phyloP scores from a whole-genome alignment of 192 early-diverging fungal species.

The Coemansia umbellata region DNA sequence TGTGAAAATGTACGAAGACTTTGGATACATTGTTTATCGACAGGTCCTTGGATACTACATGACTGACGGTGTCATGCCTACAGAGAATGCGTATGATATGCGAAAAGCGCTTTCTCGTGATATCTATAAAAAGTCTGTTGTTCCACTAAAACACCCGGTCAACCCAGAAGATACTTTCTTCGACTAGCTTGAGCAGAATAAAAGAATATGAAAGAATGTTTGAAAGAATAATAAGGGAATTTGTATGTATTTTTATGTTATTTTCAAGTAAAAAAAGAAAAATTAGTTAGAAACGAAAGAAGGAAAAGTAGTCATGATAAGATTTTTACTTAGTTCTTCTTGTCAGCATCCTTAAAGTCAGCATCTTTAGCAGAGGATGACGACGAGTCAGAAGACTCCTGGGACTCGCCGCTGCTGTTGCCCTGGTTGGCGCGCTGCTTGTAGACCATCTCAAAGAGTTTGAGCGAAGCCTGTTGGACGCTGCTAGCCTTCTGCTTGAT shows the following conservation, averaged over 20 bases:
- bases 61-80: constrained; percentile 56
- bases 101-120: constrained; percentile 88
- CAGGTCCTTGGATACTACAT: constrained; percentile 86
- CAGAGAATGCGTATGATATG: constrained; percentile 95
- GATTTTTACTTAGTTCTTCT: constrained; percentile 42
- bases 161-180: constrained; percentile 27
- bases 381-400: constrained; percentile 13
- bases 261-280: neutral
- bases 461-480: constrained; percentile 84
- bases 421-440: constrained; percentile 65
- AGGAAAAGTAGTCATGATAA: neutral
- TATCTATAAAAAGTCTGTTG: constrained; percentile 48
- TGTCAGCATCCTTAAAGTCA: constrained; percentile 74
- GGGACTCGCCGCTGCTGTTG: constrained; percentile 18
- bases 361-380: constrained; percentile 56
- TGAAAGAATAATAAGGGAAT: too few species aligned
- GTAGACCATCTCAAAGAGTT: constrained; percentile 98
- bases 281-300: neutral
- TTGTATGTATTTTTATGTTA: too few species aligned
- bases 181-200: neutral
- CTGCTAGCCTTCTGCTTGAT: constrained; percentile 84
- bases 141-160: constrained; percentile 33
- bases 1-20: constrained; percentile 84
- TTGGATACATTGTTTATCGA: constrained; percentile 90
- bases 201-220: neutral